These are phyloP conservation scores for Teratosphaeria gauchensis DNA, from an alignment of 2,329 filamentous ascomycete genomes.

Conservation along the genomic window DNA sequence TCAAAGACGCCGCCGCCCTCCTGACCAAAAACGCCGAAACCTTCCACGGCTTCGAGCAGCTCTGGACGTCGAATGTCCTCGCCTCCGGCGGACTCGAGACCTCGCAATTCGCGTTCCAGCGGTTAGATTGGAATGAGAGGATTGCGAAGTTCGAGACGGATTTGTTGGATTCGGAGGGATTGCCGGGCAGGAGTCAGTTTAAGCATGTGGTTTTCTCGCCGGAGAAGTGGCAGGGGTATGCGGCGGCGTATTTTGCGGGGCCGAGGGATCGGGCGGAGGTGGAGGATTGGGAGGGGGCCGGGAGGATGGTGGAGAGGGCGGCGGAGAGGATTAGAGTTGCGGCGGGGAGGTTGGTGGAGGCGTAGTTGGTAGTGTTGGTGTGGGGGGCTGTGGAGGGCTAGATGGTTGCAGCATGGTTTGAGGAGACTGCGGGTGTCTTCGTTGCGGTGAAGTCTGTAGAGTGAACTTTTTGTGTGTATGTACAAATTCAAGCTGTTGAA, in stretches of 20 bases:
- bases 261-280: conserved; percentile 70
- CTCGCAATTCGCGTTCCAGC: conserved; percentile 52
- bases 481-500: too few species aligned
- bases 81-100: conserved; percentile 65
- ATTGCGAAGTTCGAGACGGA: conserved; percentile 76
- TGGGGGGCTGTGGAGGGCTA: too few species aligned
- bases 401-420: too few species aligned
- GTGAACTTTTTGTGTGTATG: too few species aligned
- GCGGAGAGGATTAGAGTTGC: conserved; percentile 58
- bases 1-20: conserved; percentile 45
- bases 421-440: too few species aligned
- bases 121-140: conserved; percentile 68
- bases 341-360: conserved; percentile 36
- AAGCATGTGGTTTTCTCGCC: conserved; percentile 89
- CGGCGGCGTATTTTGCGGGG: conserved; percentile 66
- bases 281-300: conserved; percentile 60
- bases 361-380: too few species aligned
- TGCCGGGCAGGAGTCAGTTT: conserved; percentile 82
- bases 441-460: too few species aligned
- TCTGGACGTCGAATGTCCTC: conserved; percentile 66
- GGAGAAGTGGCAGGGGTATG: conserved; percentile 61
- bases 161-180: conserved; percentile 60
- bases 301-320: conserved; percentile 60
- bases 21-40: conserved; percentile 51
- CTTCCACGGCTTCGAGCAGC: conserved; percentile 67